Conservation (phyloP, 2,329 filamentous ascomycete species). For the Cyphellophora europaea region DNA sequence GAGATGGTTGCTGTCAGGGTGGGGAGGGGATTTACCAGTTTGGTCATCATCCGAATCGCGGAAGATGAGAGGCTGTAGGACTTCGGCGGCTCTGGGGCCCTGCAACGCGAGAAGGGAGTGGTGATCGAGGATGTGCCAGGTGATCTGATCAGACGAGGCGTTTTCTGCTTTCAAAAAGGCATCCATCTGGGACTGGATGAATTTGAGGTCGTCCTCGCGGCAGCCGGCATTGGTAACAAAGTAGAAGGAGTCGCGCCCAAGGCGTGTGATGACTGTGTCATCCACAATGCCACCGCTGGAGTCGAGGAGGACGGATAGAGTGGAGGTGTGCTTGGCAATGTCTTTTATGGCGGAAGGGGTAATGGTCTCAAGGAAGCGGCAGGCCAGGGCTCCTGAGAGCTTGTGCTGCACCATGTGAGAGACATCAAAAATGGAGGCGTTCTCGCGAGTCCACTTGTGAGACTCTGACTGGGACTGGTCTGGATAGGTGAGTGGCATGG, state of each 20-base stretch:
- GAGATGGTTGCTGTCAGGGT: too few relatives aligned
- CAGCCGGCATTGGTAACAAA: slow-evolving; percentile 94
- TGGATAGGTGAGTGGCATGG: slow-evolving; percentile 86
- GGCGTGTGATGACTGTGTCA: slow-evolving; percentile 79
- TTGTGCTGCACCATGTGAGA: slow-evolving; percentile 91
- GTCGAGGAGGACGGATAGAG: slow-evolving; percentile 75
- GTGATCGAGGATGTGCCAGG: slow-evolving; percentile 61
- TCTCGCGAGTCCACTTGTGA: slow-evolving; percentile 79
- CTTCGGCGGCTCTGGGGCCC: slow-evolving; percentile 64
- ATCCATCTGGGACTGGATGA: slow-evolving; percentile 61
- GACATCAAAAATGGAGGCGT: slow-evolving; percentile 90
- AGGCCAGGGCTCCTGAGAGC: slow-evolving; percentile 70
- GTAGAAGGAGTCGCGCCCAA: slow-evolving; percentile 70
- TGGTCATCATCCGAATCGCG: slow-evolving; percentile 27
- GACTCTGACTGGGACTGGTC: slow-evolving; percentile 70
- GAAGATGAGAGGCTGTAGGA: slow-evolving; percentile 58
- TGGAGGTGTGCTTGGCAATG: slow-evolving; percentile 60
- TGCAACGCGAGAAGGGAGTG: slow-evolving; percentile 82
- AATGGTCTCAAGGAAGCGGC: slow-evolving; percentile 71
- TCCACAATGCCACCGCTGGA: slow-evolving; percentile 88
- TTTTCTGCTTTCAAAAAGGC: slow-evolving; percentile 45
- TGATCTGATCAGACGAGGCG: slow-evolving; percentile 40
- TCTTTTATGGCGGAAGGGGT: slow-evolving; percentile 65
- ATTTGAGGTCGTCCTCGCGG: slow-evolving; percentile 76
- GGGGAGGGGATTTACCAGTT: slow-evolving; percentile 1